Conservation (phyloP, 225 moss, liverwort and hornwort species). For the Asterella californica region DNA sequence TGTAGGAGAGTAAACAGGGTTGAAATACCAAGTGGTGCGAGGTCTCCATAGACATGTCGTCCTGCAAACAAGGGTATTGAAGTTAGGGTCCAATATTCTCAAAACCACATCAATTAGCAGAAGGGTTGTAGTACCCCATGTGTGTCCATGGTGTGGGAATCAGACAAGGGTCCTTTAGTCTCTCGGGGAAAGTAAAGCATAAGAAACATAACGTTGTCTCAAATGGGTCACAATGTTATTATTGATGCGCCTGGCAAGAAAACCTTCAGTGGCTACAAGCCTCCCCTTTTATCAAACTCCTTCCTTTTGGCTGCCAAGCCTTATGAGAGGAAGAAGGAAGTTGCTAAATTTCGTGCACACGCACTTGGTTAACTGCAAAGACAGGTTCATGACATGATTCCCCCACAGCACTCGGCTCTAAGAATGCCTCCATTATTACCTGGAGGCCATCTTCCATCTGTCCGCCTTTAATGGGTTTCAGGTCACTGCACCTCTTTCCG, state of each 20-base stretch:
- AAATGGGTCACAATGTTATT: constrained; percentile 26
- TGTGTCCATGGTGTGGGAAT: constrained; percentile 21
- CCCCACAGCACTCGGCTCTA: constrained; percentile 11
- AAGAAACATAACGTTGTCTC: constrained; percentile 22
- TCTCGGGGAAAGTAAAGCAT: constrained; percentile 26
- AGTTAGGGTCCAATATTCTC: constrained; percentile 35
- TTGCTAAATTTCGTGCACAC: constrained; percentile 7
- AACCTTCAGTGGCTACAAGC: constrained; percentile 27
- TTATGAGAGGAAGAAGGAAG: constrained; percentile 17
- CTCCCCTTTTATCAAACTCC: constrained; percentile 14
- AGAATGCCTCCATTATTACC: constrained; percentile 19
- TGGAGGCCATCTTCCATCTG: constrained; percentile 8
- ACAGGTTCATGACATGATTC: constrained; percentile 11
- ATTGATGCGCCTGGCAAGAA: constrained; percentile 27
- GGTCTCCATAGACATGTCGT: constrained; percentile 49
- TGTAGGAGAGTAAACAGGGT: constrained; percentile 47
- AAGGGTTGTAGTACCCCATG: constrained; percentile 15
- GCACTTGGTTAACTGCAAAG: background rate
- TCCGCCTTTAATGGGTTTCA: constrained; percentile 23
- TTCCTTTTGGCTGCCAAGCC: constrained; percentile 11
- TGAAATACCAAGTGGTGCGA: constrained; percentile 54
- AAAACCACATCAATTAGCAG: constrained; percentile 23
- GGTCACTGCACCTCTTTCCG: constrained; percentile 10
- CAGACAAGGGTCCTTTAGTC: constrained; percentile 23
- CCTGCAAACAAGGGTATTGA: constrained; percentile 52